A percentile compares a stretch with the other conserved stretches of the same genome.
These are phyloP conservation scores for Trichoderma sp. DNA, from an alignment of 2,329 filamentous ascomycete species.

Conservation along the genomic window DNA sequence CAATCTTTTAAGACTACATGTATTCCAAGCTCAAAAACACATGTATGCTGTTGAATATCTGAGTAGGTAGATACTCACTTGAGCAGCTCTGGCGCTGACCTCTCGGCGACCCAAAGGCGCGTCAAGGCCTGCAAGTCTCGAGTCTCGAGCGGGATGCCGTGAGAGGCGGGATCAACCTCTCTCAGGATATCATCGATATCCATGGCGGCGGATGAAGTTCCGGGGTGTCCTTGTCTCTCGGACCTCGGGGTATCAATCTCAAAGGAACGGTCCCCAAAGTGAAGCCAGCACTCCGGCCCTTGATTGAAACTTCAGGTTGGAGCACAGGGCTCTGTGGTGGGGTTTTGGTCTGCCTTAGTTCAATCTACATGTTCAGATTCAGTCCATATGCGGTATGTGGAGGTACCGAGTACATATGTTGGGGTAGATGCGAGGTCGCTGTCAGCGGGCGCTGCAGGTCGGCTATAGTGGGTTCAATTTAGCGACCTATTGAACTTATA, in stretches of 20 bases:
- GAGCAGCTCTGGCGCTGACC: slow-evolving; percentile 84
- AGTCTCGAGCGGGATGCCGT: slow-evolving; percentile 55
- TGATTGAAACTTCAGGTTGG: neutral
- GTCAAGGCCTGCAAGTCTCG: slow-evolving; percentile 86
- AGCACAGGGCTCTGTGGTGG: neutral
- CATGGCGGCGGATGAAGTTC: slow-evolving; percentile 44
- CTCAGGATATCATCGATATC: slow-evolving; percentile 79
- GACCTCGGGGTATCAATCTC: neutral
- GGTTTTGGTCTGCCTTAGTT: neutral
- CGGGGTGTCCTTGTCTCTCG: neutral
- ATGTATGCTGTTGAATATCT: neutral
- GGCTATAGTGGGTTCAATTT: neutral
- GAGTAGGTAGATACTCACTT: slow-evolving; percentile 51
- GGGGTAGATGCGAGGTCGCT: neutral
- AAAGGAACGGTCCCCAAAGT: neutral
- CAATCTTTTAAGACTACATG: neutral
- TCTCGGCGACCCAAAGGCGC: slow-evolving; percentile 88
- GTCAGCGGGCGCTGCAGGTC: neutral
- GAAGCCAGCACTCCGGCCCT: neutral
- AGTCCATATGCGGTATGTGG: neutral
- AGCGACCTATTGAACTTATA: neutral
- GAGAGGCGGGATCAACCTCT: slow-evolving; percentile 62
- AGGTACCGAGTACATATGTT: neutral
- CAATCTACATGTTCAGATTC: neutral
- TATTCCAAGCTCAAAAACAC: neutral